Evolutionary conservation across 2,329 filamentous ascomycete species (phyloP).

Genomic region (Fusarium nygamai): DNA sequence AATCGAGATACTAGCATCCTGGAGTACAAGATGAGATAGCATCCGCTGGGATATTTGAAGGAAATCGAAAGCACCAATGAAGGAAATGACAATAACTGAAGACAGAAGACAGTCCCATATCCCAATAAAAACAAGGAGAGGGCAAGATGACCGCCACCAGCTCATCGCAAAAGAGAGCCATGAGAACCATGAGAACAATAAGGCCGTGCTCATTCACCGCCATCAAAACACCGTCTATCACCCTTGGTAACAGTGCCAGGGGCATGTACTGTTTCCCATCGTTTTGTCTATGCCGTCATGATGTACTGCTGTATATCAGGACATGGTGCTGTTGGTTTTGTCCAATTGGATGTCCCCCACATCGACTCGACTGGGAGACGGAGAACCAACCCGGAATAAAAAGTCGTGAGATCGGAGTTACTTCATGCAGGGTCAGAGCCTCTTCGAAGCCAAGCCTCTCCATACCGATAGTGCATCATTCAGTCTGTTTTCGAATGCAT

Average conservation of each 20-base stretch:
- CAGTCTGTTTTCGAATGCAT: neutral
- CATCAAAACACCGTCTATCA: neutral
- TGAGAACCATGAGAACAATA: neutral
- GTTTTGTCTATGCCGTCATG: neutral
- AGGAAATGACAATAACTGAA: neutral
- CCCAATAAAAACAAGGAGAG: neutral
- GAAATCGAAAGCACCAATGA: neutral
- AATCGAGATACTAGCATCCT: neutral
- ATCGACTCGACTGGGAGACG: neutral
- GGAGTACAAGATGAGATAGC: neutral
- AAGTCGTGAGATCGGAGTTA: neutral
- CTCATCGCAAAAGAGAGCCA: neutral
- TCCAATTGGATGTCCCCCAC: neutral
- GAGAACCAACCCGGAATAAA: neutral
- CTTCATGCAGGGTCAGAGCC: neutral
- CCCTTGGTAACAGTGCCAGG: neutral
- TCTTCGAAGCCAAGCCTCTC: neutral
- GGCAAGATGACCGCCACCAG: neutral
- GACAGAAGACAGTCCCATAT: neutral
- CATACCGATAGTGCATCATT: neutral
- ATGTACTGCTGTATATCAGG: neutral
- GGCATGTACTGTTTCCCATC: conserved; percentile 6
- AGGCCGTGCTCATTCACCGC: neutral
- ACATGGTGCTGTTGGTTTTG: neutral
- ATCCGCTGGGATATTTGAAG: neutral